Evolutionary conservation across 345 rosid species (phyloP).

Genomic region (Trapa incisa): DNA sequence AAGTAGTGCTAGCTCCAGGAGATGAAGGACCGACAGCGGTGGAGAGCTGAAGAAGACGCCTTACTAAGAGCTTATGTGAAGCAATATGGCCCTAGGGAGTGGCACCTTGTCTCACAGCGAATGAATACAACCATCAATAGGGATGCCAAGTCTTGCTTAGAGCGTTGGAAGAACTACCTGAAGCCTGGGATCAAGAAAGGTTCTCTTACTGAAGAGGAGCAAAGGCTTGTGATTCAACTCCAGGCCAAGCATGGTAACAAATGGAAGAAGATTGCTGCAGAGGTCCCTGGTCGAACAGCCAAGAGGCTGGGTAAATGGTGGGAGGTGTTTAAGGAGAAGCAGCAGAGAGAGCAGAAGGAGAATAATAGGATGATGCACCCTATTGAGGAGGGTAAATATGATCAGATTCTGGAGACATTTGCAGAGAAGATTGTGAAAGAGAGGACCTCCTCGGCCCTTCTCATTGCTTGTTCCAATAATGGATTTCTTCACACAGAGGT

Average conservation of each 20-base stretch:
- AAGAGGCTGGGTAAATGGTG: slow-evolving; percentile 97
- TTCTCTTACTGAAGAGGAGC: slow-evolving; percentile 84
- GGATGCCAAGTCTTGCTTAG: slow-evolving; percentile 91
- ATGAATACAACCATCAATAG: slow-evolving; percentile 40
- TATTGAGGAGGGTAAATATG: slow-evolving; percentile 82
- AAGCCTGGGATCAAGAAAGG: slow-evolving; percentile 99
- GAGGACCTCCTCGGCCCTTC: slow-evolving; percentile 34
- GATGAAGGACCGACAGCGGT: slow-evolving; percentile 99
- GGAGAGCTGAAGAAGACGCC: slow-evolving; percentile 97
- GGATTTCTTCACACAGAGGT: slow-evolving; percentile 51
- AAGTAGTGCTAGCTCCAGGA: slow-evolving; percentile 44
- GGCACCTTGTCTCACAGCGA: slow-evolving; percentile 89
- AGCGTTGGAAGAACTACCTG: slow-evolving; percentile 95
- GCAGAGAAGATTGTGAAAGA: slow-evolving; percentile 92
- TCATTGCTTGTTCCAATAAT: slow-evolving; percentile 72
- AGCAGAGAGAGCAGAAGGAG: slow-evolving; percentile 80
- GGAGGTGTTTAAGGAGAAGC: slow-evolving; percentile 98
- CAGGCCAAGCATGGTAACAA: slow-evolving; percentile 97
- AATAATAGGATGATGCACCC: slow-evolving; percentile 50
- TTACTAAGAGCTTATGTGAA: slow-evolving; percentile 75
- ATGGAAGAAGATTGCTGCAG: slow-evolving; percentile 97
- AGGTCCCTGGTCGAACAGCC: slow-evolving; percentile 91
- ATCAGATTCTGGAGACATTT: slow-evolving; percentile 74
- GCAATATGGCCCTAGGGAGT: slow-evolving; percentile 91
- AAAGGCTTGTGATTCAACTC: slow-evolving; percentile 71